These are phyloP conservation scores for Phaeosphaeria sp. DNA, from an alignment of 2,329 filamentous ascomycete species.

Conservation along the genomic window DNA sequence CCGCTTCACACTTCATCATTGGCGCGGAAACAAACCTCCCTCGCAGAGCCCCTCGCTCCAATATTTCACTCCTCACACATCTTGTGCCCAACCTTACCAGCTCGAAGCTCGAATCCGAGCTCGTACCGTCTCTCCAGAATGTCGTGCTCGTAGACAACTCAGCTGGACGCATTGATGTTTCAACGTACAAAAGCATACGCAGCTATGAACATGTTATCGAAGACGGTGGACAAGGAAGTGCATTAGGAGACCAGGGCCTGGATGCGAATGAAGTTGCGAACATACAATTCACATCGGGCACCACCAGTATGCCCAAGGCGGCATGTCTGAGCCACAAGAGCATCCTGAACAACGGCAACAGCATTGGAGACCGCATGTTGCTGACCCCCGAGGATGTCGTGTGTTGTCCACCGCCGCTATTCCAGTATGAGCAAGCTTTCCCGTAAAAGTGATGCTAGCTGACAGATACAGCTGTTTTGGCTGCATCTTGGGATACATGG, in stretches of 20 bases:
- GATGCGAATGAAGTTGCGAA: slow-evolving; percentile 77
- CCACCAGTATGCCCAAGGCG: slow-evolving; percentile 87
- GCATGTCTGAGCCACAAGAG: slow-evolving; percentile 83
- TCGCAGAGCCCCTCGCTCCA: slow-evolving; percentile 65
- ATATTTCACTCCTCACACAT: slow-evolving; percentile 63
- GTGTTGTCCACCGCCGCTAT: slow-evolving; percentile 66
- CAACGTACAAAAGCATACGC: slow-evolving; percentile 42
- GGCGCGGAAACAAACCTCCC: slow-evolving; percentile 87
- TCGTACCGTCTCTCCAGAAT: slow-evolving; percentile 71
- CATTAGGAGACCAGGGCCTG: slow-evolving; percentile 58
- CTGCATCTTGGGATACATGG: slow-evolving; percentile 92
- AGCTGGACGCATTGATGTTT: slow-evolving; percentile 57
- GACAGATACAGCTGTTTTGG: slow-evolving; percentile 73
- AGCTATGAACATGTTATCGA: slow-evolving; percentile 55
- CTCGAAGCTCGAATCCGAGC: slow-evolving; percentile 57
- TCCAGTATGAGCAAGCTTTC: slow-evolving; percentile 46
- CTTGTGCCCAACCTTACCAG: slow-evolving; percentile 58
- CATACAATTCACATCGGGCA: slow-evolving; percentile 97
- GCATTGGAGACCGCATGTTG: slow-evolving; percentile 86
- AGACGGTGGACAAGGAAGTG: slow-evolving; percentile 48
- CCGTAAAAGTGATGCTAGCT: slow-evolving; percentile 3
- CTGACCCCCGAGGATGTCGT: slow-evolving; percentile 74
- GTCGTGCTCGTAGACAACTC: slow-evolving; percentile 85
- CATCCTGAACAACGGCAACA: slow-evolving; percentile 91
- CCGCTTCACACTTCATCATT: slow-evolving; percentile 76